Evolutionary conservation across 768 basidiomycete species (phyloP).

Genomic region (Russula olivacea): DNA sequence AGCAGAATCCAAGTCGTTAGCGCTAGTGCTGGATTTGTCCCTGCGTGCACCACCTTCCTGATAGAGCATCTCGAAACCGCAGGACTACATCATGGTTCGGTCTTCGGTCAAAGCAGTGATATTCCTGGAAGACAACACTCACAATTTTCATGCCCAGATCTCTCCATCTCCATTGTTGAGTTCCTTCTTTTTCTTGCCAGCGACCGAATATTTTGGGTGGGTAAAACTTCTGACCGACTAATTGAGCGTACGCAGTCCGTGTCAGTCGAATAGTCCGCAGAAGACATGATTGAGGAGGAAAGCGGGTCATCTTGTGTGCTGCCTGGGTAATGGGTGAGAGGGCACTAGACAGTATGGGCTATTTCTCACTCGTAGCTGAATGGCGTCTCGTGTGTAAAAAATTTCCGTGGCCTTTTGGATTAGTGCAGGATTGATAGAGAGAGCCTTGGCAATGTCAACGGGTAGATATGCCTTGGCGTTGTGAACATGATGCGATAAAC

Average conservation of each 20-base stretch:
- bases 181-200: constrained; percentile 57
- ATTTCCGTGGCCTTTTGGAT: constrained; percentile 84
- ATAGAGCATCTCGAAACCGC: constrained; percentile 96
- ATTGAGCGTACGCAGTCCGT: constrained; percentile 88
- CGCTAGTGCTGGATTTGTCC: constrained; percentile 34
- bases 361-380: constrained; percentile 71
- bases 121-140: constrained; percentile 23
- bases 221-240: constrained; percentile 86
- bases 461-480: constrained; percentile 75
- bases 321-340: constrained; percentile 40
- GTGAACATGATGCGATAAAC: constrained; percentile 64
- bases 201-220: constrained; percentile 85
- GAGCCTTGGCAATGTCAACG: constrained; percentile 65
- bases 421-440: constrained; percentile 57
- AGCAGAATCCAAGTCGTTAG: constrained; percentile 40
- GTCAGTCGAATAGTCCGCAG: constrained; percentile 71
- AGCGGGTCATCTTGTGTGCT: constrained; percentile 85
- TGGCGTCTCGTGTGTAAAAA: constrained; percentile 93
- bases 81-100: constrained; percentile 48
- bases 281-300: constrained; percentile 65
- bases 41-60: constrained; percentile 68
- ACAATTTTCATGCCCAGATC: constrained; percentile 94
- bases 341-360: too few species aligned
- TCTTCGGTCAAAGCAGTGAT: not conserved
- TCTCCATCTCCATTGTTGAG: constrained; percentile 66